Base-by-base conservation (phyloP, 345 rosid species). In the Mangifera indica region DNA sequence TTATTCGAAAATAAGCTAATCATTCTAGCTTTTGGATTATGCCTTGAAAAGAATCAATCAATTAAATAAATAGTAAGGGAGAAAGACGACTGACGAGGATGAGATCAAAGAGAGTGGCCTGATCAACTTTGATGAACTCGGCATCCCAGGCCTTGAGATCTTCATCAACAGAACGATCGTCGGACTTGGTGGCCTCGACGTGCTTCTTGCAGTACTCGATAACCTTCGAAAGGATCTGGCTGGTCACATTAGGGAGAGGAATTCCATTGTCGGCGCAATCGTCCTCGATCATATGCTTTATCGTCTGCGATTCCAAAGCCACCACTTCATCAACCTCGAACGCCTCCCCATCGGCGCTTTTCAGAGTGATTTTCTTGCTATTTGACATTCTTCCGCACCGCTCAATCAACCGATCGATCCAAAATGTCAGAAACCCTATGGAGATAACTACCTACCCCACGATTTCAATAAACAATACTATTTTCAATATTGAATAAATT, bases 161-260 rank as follows among this genome's bases (percentile, higher is more conserved):
- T 0, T 77, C 84, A 49, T 86, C 85, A 18, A 63, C 75, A 15
- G 81, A 68, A 25, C 71, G 70, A 56, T 86, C 85, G 15, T 63
- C 83, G 40, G 76, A 29, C 13, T 68, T 67, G 24, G 81, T 60
- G 0, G 80, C 78, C 42, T 89, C 90, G 32, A 84, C 93, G 70
- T 90, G 96, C 72, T 82, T 88, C 82, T 77, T 84, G 87, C 89
- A 87, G 82, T 86, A 92, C 84, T 92, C 96, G 58, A 92, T 86
- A 14, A 92, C 88, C 78, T 80, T 89, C 1, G 91, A 81, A 4
- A 92, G 85, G 77, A 81, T 86, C 85, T 67, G 61, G 45, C 92
- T 80, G 44, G 92, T 82, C 56, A 92, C 92, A 81, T 90, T 92
- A 6, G 92, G 92, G 32, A 88, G 70, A 3, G 96, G 97, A 51